Evolutionary conservation across 345 rosid genomes (phyloP).

Genomic region (Acer yangbiense): DNA sequence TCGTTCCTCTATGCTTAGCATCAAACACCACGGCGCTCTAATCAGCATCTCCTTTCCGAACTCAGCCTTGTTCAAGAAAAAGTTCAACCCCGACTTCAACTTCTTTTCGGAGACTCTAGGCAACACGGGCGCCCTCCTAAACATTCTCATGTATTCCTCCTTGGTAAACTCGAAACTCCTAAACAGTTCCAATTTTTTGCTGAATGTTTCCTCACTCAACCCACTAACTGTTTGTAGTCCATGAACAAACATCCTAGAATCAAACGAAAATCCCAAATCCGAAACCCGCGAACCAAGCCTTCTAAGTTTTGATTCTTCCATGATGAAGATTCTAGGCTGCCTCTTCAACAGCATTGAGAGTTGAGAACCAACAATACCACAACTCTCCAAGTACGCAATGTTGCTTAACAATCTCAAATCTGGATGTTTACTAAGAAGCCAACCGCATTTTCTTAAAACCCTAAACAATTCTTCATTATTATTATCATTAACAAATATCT

Average conservation of each 20-base stretch:
- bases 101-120: slow-evolving; percentile 30
- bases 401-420: slow-evolving; percentile 23
- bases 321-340: slow-evolving; percentile 36
- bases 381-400: slow-evolving; percentile 29
- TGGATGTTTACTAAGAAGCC: slow-evolving; percentile 21
- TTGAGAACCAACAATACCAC: slow-evolving; percentile 43
- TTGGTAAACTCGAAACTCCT: slow-evolving; percentile 34
- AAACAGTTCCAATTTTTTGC: slow-evolving; percentile 31
- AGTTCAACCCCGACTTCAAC: slow-evolving; percentile 32
- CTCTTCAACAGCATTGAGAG: slow-evolving; percentile 26
- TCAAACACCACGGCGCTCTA: slow-evolving; percentile 21
- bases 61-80: slow-evolving; percentile 29
- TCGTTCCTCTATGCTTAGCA: slow-evolving; percentile 35
- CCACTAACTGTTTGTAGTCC: slow-evolving; percentile 32
- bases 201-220: slow-evolving; percentile 29
- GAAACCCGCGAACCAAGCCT: slow-evolving; percentile 21
- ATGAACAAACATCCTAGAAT: slow-evolving; percentile 48
- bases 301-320: slow-evolving; percentile 20
- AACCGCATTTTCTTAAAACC: slow-evolving; percentile 25
- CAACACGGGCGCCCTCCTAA: slow-evolving; percentile 33
- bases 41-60: slow-evolving; percentile 29
- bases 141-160: slow-evolving; percentile 27
- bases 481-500: slow-evolving; percentile 24
- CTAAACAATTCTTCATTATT: slow-evolving; percentile 26
- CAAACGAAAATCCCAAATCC: slow-evolving; percentile 37